These are phyloP conservation scores for Penicillium desertorum DNA, from an alignment of 495 filamentous ascomycete genomes.

Conservation along the genomic window DNA sequence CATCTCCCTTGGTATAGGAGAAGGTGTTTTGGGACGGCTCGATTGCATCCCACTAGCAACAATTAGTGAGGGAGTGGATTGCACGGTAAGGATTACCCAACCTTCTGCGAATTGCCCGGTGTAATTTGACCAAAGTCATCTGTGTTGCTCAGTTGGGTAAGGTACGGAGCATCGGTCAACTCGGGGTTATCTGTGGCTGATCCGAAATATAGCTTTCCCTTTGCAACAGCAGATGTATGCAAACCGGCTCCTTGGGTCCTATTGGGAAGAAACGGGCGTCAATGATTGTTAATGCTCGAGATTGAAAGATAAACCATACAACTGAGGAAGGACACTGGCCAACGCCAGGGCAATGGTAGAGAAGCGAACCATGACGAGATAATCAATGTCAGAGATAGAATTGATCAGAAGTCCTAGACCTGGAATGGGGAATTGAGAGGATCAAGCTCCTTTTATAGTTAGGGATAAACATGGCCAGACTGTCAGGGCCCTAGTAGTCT, in stretches of 20 bases:
- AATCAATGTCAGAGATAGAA: neutral
- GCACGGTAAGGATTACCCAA: neutral
- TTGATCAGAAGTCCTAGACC: neutral
- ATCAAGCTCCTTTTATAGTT: constrained; percentile 7
- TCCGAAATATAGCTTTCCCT: constrained; percentile 58
- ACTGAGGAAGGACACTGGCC: constrained; percentile 26
- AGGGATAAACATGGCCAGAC: neutral
- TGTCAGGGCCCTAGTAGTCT: constrained; percentile 4
- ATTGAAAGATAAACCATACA: constrained; percentile 16
- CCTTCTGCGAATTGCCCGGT: constrained; percentile 59
- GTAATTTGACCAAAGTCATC: constrained; percentile 60
- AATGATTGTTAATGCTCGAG: neutral
- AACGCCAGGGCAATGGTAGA: constrained; percentile 25
- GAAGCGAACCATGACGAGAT: constrained; percentile 27
- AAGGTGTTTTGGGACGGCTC: constrained; percentile 52
- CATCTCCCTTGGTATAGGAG: constrained; percentile 50
- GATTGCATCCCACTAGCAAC: constrained; percentile 47
- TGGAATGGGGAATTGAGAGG: neutral
- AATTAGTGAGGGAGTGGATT: neutral
- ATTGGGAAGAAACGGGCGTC: neutral
- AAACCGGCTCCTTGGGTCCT: constrained; percentile 35
- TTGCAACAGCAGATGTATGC: constrained; percentile 52
- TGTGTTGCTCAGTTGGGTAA: constrained; percentile 44
- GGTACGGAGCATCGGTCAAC: constrained; percentile 52
- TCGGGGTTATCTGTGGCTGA: constrained; percentile 57